Evolutionary conservation across 441 rosid genomes (phyloP).

Genomic region (Mallotus japonicus): DNA sequence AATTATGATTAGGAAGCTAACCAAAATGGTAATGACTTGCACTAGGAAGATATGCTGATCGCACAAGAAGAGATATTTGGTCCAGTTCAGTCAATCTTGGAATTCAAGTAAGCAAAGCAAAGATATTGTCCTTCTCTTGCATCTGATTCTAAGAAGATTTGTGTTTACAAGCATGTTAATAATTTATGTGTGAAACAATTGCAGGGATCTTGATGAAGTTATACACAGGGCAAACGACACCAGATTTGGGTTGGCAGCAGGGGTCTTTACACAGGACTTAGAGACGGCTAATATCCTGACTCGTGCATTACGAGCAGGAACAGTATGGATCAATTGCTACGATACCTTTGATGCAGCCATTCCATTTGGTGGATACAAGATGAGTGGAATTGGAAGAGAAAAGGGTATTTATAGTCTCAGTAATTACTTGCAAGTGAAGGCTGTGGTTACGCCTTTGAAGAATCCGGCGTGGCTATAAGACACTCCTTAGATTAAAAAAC

Average conservation of each 20-base stretch:
- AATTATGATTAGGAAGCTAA: not conserved
- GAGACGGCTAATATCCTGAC: constrained; percentile 68
- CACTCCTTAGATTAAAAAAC: not conserved
- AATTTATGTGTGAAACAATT: constrained; percentile 14
- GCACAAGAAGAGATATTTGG: constrained; percentile 91
- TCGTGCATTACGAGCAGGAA: constrained; percentile 68
- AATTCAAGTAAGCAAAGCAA: constrained; percentile 58
- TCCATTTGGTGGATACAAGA: constrained; percentile 92
- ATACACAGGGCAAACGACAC: constrained; percentile 62
- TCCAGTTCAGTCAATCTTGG: constrained; percentile 87
- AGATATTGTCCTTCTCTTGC: not conserved
- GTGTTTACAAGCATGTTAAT: not conserved
- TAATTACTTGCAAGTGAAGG: constrained; percentile 90
- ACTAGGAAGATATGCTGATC: constrained; percentile 78
- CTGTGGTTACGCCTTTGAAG: constrained; percentile 70
- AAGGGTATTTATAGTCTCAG: constrained; percentile 82
- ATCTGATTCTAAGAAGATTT: not conserved
- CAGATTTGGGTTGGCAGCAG: constrained; percentile 77
- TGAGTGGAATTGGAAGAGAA: constrained; percentile 93
- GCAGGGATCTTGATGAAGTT: constrained; percentile 71
- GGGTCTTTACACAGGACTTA: constrained; percentile 66
- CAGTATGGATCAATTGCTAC: constrained; percentile 86
- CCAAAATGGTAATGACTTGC: not conserved
- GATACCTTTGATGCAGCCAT: constrained; percentile 87
- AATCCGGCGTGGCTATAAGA: constrained; percentile 79